Percentiles rank a stretch among this genome's conserved stretches.
Evolutionary conservation across 2,329 filamentous ascomycete genomes (phyloP).

Genomic region (Venturia nashicola): DNA sequence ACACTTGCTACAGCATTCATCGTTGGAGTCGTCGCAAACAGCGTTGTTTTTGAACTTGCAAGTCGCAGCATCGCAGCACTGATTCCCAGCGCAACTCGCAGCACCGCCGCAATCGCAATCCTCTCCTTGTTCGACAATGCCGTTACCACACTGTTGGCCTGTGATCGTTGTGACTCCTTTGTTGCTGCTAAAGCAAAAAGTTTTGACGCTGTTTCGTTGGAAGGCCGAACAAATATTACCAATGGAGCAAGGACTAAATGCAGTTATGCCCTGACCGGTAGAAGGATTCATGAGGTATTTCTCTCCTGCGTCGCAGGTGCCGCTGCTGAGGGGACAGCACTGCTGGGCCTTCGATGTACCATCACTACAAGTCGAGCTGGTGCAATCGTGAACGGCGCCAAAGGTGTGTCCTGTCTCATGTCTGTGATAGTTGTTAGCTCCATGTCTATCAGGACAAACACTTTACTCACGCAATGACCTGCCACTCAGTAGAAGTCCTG

Average conservation of each 20-base stretch:
- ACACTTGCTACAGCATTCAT: constrained; percentile 69
- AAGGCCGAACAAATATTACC: constrained; percentile 91
- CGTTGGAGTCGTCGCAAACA: constrained; percentile 73
- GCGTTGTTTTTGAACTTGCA: constrained; percentile 70
- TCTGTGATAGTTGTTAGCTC: constrained; percentile 10
- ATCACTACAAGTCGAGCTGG: constrained; percentile 50
- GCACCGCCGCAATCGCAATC: constrained; percentile 90
- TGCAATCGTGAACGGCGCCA: constrained; percentile 91
- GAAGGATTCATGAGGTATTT: constrained; percentile 94
- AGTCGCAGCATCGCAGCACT: constrained; percentile 73
- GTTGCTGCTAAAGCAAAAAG: constrained; percentile 73
- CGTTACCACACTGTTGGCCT: constrained; percentile 84
- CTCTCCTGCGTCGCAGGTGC: constrained; percentile 61
- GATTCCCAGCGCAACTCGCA: constrained; percentile 57
- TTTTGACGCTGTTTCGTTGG: constrained; percentile 62
- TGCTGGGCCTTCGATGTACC: constrained; percentile 46
- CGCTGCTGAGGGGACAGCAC: constrained; percentile 67
- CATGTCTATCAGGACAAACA: background rate
- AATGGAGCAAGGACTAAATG: constrained; percentile 79
- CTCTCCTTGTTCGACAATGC: constrained; percentile 88
- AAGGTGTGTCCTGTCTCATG: constrained; percentile 93
- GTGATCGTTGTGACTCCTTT: constrained; percentile 68
- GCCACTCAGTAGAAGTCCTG: constrained; percentile 75
- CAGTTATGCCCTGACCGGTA: constrained; percentile 56
- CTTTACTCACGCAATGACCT: constrained; percentile 60